Evolutionary conservation across 208 protist species (phyloP).

Genomic region (Borovskyia barvae): DNA sequence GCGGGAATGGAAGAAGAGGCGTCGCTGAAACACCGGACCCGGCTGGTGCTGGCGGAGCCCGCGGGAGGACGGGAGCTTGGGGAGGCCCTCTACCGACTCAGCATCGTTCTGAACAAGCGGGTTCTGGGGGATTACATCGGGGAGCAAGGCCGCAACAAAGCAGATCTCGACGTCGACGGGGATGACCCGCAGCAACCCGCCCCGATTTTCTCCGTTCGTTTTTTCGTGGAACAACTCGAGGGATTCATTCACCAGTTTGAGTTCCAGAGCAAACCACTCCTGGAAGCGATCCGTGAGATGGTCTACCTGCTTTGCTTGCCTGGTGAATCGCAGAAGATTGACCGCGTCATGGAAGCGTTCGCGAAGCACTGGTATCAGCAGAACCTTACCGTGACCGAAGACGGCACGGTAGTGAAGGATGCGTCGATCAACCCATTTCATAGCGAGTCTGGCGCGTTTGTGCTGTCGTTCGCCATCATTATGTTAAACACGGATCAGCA

Average conservation of each 20-base stretch:
- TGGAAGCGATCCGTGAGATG: slow-evolving; percentile 82
- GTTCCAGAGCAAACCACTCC: slow-evolving; percentile 72
- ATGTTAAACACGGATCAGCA: slow-evolving; percentile 99
- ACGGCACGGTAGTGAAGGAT: slow-evolving; percentile 28
- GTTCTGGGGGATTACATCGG: slow-evolving; percentile 87
- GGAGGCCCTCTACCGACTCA: slow-evolving; percentile 70
- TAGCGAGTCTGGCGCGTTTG: slow-evolving; percentile 79
- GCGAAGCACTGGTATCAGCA: slow-evolving; percentile 75
- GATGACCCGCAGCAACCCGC: slow-evolving; percentile 11
- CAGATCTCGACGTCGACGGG: background rate
- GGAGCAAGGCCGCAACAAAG: slow-evolving; percentile 66
- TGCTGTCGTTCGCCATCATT: slow-evolving; percentile 98
- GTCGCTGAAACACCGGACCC: slow-evolving; percentile 23
- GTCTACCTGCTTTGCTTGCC: slow-evolving; percentile 84
- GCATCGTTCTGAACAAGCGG: slow-evolving; percentile 79
- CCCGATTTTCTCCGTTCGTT: slow-evolving; percentile 61
- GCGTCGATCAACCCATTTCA: slow-evolving; percentile 78
- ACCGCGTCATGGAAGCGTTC: slow-evolving; percentile 92
- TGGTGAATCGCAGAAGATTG: slow-evolving; percentile 93
- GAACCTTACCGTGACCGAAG: slow-evolving; percentile 31
- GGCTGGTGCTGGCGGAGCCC: slow-evolving; percentile 63
- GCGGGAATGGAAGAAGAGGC: slow-evolving; percentile 13
- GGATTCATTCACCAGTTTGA: slow-evolving; percentile 84
- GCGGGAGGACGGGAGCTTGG: slow-evolving; percentile 78
- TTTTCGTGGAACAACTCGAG: slow-evolving; percentile 65